Evolutionary conservation across 2,329 filamentous ascomycete genomes (phyloP), one percentile per base, ranked within the genome.

Genomic region (Aspergillus aculeatinus): DNA sequence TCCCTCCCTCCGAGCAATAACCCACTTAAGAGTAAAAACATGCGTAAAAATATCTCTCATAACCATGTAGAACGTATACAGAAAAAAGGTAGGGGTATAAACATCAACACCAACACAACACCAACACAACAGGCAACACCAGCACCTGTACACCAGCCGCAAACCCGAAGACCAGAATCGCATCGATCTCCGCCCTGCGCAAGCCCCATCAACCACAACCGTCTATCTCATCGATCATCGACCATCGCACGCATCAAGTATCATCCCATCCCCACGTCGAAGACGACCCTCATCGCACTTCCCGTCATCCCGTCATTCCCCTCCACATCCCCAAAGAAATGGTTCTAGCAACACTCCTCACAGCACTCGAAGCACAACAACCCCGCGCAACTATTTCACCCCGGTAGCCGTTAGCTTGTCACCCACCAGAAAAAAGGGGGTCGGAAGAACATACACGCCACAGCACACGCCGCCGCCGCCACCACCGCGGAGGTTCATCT

Each of bases 331-430:
- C n/a, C n/a, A n/a, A n/a, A n/a, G n/a, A n/a, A n/a, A n/a, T n/a
- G n/a, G n/a, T n/a, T n/a, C n/a, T n/a, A 72, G 57, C 69, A 70
- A 59, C 69, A 71, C 21, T 66, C 65, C 59, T 72, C 70, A 48
- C 64, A 69, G 59, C 65, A 68, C 56, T 70, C 68, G 39, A 70
- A 70, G 51, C 68, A 70, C 35, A 62, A 52, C 21, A 70, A 54
- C 66, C 69, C 68, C 11, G 70, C 69, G 58, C 67, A 70, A 21
- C 70, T 71, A 33, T 6, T 21, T 14, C 19, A 2, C 21, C 21
- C 21, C 21, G 21, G 21, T 21, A 21, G 21, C 21, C 48, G 23
- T 23, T 23, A 23, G 23, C 23, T 23, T 23, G 4, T 23, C 5
- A 23, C 4, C 23, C 23, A 4, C 23, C 1, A 1, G 3, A 23